phyloP scores from a whole-genome alignment of 192 early-diverging fungal species.

The Coemansia sp. region DNA sequence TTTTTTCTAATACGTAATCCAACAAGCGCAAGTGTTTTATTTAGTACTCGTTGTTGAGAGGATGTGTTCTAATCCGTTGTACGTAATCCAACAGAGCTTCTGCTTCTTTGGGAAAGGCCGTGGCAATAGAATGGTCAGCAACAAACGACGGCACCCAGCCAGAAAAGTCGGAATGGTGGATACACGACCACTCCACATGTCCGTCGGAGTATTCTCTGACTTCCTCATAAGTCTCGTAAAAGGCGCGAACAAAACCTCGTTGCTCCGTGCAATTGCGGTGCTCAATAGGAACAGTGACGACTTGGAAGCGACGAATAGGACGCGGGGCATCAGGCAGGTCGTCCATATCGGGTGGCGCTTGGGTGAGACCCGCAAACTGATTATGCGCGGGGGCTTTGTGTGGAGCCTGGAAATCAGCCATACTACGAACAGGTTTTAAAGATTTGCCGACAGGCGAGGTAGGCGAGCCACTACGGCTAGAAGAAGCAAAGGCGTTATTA shows the following conservation, averaged over 20 bases:
- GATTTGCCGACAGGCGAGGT: background rate
- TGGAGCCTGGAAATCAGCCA: constrained; percentile 22
- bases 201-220: constrained; percentile 40
- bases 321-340: background rate
- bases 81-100: constrained; percentile 36
- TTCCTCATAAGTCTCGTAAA: constrained; percentile 49
- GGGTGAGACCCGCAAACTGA: constrained; percentile 22
- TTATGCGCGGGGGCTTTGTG: background rate
- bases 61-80: background rate
- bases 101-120: constrained; percentile 40
- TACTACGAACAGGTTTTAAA: constrained; percentile 15
- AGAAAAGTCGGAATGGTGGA: constrained; percentile 48
- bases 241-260: constrained; percentile 37
- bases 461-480: background rate
- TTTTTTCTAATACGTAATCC: background rate
- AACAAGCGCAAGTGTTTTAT: no score
- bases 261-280: constrained; percentile 31
- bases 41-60: constrained; percentile 5
- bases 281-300: constrained; percentile 31
- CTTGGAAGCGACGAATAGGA: constrained; percentile 36
- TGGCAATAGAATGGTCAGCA: constrained; percentile 42
- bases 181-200: constrained; percentile 39
- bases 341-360: background rate
- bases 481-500: background rate
- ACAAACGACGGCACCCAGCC: constrained; percentile 48